These are phyloP conservation scores for Parietaria judaica DNA, from an alignment of 306 rosid species.

Conservation along the genomic window DNA sequence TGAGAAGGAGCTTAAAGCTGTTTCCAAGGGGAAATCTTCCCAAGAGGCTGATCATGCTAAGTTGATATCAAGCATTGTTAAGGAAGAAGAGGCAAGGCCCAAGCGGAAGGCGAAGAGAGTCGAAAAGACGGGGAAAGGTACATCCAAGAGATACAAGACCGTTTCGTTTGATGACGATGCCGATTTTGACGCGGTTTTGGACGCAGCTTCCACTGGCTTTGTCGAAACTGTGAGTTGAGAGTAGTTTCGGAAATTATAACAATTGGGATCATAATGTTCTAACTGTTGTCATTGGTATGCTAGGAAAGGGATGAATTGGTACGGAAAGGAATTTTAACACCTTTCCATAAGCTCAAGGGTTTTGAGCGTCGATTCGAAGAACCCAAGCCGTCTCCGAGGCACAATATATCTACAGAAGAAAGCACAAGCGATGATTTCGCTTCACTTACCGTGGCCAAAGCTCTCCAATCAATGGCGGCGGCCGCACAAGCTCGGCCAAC, in stretches of 20 bases:
- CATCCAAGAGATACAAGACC: constrained; percentile 42
- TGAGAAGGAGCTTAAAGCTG: constrained; percentile 51
- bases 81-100: constrained; percentile 51
- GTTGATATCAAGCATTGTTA: constrained; percentile 44
- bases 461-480: constrained; percentile 53
- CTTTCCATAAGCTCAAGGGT: constrained; percentile 88
- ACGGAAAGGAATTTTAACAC: constrained; percentile 84
- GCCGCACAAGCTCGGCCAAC: constrained; percentile 90
- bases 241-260: neutral
- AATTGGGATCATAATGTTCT: constrained; percentile 18
- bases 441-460: constrained; percentile 63
- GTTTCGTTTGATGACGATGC: constrained; percentile 75
- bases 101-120: constrained; percentile 58
- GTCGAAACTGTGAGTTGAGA: constrained; percentile 79
- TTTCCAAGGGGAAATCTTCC: constrained; percentile 26
- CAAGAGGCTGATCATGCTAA: constrained; percentile 22
- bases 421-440: constrained; percentile 32
- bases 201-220: constrained; percentile 89
- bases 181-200: constrained; percentile 79
- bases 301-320: constrained; percentile 93
- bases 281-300: constrained; percentile 27
- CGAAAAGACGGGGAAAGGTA: constrained; percentile 23
- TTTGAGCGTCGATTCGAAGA: constrained; percentile 77
- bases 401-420: constrained; percentile 29
- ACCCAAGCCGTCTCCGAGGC: constrained; percentile 37